Percentiles rank a stretch among this genome's conserved stretches.
Evolutionary conservation across 2,329 filamentous ascomycete species (phyloP).

Genomic region (Pseudocercospora pini-densiflorae): DNA sequence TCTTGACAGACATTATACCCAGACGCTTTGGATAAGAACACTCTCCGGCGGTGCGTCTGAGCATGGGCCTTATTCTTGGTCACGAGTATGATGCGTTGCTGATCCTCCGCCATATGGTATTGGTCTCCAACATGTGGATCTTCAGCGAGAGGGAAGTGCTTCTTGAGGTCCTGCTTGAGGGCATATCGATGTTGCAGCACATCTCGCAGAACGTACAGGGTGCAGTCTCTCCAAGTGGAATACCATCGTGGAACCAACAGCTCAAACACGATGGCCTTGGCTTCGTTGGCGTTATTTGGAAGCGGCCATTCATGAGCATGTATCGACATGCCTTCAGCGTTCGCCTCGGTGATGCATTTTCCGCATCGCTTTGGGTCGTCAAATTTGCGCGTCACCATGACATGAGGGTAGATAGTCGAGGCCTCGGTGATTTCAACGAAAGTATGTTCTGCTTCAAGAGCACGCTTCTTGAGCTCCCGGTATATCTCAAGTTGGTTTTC

Average conservation of each 20-base stretch:
- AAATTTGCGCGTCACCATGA: neutral
- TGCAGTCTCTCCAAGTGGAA: constrained; percentile 54
- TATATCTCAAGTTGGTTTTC: neutral
- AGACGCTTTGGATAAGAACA: constrained; percentile 41
- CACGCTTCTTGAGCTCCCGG: constrained; percentile 9
- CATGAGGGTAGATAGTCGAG: neutral
- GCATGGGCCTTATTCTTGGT: constrained; percentile 54
- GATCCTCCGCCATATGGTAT: neutral
- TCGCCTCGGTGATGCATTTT: constrained; percentile 35
- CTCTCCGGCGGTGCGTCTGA: constrained; percentile 52
- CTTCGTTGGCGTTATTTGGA: constrained; percentile 43
- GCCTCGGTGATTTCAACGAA: neutral
- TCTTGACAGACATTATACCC: constrained; percentile 49
- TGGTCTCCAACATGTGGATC: constrained; percentile 11
- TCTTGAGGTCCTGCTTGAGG: neutral
- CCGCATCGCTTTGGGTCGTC: neutral
- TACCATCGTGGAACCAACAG: constrained; percentile 52
- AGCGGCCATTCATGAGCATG: constrained; percentile 56
- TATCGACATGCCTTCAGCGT: constrained; percentile 50
- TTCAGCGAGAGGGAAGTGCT: neutral
- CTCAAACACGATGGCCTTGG: constrained; percentile 59
- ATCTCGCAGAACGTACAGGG: constrained; percentile 25
- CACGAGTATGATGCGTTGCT: constrained; percentile 43
- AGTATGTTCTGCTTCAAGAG: constrained; percentile 1
- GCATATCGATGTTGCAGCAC: neutral